Percentiles rank a stretch among this genome's conserved stretches.
These are phyloP conservation scores for Kwoniella mangroviensis DNA, from an alignment of 768 basidiomycete genomes.

Conservation along the genomic window DNA sequence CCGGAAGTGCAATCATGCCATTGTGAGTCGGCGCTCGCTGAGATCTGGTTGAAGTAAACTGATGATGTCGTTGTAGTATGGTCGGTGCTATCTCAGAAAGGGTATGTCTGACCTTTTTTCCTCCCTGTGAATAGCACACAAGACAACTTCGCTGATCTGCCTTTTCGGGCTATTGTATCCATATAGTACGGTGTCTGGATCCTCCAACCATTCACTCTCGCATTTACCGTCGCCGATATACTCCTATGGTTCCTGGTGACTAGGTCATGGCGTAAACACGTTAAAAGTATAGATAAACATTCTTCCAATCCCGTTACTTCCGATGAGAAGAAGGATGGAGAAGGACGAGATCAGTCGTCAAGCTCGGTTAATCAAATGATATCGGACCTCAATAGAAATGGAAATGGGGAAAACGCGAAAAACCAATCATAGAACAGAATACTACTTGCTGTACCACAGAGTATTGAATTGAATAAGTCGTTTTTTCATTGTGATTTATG, in stretches of 20 bases:
- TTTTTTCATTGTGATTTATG: no score
- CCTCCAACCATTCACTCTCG: constrained; percentile 45
- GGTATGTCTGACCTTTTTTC: constrained; percentile 22
- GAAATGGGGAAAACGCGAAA: no score
- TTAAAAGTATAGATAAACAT: not conserved
- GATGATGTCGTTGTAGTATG: constrained; percentile 24
- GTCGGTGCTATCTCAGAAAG: constrained; percentile 43
- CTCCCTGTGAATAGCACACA: no score
- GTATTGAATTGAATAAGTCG: no score
- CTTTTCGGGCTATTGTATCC: not conserved
- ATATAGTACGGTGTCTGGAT: constrained; percentile 47
- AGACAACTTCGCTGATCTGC: no score
- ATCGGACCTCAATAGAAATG: no score
- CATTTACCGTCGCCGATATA: constrained; percentile 32
- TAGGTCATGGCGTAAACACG: constrained; percentile 10
- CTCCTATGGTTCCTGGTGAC: constrained; percentile 48
- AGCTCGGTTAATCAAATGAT: no score
- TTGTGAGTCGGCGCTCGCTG: constrained; percentile 41
- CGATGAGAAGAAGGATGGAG: no score
- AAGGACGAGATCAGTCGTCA: no score
- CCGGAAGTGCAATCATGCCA: constrained; percentile 58
- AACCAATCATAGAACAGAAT: no score
- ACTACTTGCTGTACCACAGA: no score
- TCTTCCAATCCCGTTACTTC: no score
- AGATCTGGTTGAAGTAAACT: not conserved